phyloP scores from a whole-genome alignment of 192 early-diverging fungal genomes.

The Glomus cerebriforme region DNA sequence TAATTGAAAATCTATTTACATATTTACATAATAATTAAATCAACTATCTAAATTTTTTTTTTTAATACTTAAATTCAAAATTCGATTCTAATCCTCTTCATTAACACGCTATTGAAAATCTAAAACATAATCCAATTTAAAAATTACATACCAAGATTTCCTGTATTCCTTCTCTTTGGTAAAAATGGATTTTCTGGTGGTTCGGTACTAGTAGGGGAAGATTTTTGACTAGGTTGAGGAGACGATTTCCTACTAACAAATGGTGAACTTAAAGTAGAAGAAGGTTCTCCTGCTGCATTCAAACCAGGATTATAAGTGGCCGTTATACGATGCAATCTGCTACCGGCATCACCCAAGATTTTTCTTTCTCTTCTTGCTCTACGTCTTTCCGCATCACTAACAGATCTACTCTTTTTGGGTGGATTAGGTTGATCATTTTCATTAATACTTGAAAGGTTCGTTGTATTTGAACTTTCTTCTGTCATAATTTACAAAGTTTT shows the following conservation, averaged over 20 bases:
- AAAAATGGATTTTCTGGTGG: conserved; percentile 15
- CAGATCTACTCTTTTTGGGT: conserved; percentile 6
- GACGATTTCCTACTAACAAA: neutral
- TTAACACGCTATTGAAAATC: neutral
- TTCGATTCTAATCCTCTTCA: too few species aligned
- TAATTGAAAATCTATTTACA: too few species aligned
- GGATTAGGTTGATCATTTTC: neutral
- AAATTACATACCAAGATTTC: conserved; percentile 7
- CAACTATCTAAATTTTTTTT: too few species aligned
- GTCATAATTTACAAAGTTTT: neutral
- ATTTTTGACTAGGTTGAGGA: conserved; percentile 17
- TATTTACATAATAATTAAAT: too few species aligned
- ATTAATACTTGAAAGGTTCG: neutral
- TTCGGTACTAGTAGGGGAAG: conserved; percentile 23
- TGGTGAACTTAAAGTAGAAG: neutral
- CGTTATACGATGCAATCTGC: conserved; percentile 5
- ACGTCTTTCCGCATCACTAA: conserved; percentile 19
- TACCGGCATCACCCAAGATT: conserved; percentile 3
- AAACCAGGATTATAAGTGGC: neutral
- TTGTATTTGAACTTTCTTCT: neutral
- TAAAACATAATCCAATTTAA: neutral
- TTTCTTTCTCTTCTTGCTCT: neutral
- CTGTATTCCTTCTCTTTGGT: conserved; percentile 6
- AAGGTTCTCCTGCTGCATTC: neutral
- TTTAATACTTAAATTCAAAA: too few species aligned